Base-by-base conservation (phyloP, 345 rosid genomes). In the Aquilaria sinensis region DNA sequence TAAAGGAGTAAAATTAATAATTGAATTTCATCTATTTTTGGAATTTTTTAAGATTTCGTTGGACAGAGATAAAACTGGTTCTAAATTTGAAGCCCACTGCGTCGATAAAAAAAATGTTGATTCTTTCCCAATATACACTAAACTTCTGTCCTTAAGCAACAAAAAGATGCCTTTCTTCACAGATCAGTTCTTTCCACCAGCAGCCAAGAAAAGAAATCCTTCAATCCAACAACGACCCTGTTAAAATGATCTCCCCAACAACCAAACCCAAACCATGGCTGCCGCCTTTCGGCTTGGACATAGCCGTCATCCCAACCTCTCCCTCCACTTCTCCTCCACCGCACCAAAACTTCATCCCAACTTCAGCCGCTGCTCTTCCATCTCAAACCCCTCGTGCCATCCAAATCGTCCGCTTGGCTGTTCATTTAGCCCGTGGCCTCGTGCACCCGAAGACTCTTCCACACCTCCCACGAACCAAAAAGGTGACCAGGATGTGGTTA, bases 101-200 rank as follows among this genome's bases (percentile, higher is more conserved):
- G 23, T 23, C 23, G 23, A 23, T 23, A 23, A 23, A 23, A 23
- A 23, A 23, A 23, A 23, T 23, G 23, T 53, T 51, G 69, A 77
- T 78, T 51, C 81, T 72, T 74, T 66, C 59, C 34, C 68, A 61
- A 50, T 47, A 14, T 61, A 50, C 30, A 41, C 49, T 70, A 62
- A 62, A 47, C 77, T 62, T 69, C 10, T 33, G 53, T 57, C 43
- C 47, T 37, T 23, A 81, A 74, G 78, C 52, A 74, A 76, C 12
- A 57, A 9, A 57, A 52, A 30, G 75, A 74, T 83, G 59, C 86
- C 66, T 81, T 83, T 16, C 92, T 78, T 86, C 70, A 57, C 58
- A 59, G 47, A 11, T 9, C 51, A 51, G 60, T 41, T 51, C 52
- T 31, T 9, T 47, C 50, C 56, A 14, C 65, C 62, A 64, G 55